phyloP scores from a whole-genome alignment of 148 eudicot species.

The Chenopodium album region DNA sequence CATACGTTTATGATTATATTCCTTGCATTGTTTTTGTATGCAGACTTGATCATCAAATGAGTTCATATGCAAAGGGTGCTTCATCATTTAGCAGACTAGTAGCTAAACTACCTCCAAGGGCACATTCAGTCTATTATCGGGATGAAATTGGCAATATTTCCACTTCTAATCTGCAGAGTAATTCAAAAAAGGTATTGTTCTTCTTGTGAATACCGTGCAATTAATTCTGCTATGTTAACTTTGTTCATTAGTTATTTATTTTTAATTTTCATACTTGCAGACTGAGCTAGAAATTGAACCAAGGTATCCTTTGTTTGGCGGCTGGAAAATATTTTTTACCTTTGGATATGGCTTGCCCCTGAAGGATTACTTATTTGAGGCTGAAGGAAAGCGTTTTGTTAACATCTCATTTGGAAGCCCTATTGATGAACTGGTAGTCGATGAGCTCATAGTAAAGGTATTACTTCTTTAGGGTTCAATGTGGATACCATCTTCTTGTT shows the following conservation, averaged over 20 bases:
- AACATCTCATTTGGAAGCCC: conserved; percentile 79
- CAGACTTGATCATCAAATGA: conserved; percentile 85
- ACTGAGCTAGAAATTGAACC: conserved; percentile 88
- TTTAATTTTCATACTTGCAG: conserved; percentile 46
- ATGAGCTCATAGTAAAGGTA: conserved; percentile 90
- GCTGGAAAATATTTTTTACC: conserved; percentile 90
- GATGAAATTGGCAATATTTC: conserved; percentile 99
- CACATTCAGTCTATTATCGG: conserved; percentile 92
- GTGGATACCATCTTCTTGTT: not conserved
- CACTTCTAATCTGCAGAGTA: conserved; percentile 73
- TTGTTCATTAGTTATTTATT: conserved; percentile 17
- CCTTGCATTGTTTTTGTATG: conserved; percentile 3
- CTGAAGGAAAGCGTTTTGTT: conserved; percentile 77
- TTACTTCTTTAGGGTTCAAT: conserved; percentile 10
- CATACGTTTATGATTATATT: not conserved
- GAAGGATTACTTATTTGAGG: conserved; percentile 72
- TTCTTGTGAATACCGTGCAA: not conserved
- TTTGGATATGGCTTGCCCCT: conserved; percentile 92
- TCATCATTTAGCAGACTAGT: conserved; percentile 65
- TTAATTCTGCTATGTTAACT: conserved; percentile 9
- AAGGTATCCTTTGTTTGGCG: conserved; percentile 92
- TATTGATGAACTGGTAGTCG: conserved; percentile 63
- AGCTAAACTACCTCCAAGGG: conserved; percentile 74
- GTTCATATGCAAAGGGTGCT: conserved; percentile 65
- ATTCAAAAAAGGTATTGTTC: conserved; percentile 53